Conservation (phyloP, 2,329 filamentous ascomycete species). For the Fusarium graminum region DNA sequence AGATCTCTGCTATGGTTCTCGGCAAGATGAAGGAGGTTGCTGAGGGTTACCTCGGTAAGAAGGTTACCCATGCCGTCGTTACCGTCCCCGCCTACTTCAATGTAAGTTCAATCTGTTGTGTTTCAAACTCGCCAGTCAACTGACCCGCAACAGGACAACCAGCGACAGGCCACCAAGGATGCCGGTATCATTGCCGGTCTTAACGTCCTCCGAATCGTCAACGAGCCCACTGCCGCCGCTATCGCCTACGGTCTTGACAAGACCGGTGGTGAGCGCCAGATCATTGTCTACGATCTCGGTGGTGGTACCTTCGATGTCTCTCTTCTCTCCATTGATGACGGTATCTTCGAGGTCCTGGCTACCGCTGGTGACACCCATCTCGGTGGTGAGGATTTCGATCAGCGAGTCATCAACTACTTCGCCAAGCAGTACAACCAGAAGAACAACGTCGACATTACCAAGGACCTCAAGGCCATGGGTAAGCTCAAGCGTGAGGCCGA, state of each 20-base stretch:
- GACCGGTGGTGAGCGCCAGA: conserved; percentile 85
- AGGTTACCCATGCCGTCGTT: conserved; percentile 88
- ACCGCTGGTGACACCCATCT: conserved; percentile 97
- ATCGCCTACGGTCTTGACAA: conserved; percentile 95
- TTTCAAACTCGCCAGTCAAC: not conserved
- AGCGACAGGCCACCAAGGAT: conserved; percentile 97
- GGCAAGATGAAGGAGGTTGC: conserved; percentile 89
- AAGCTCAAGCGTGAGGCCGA: conserved; percentile 99
- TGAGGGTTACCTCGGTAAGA: conserved; percentile 83
- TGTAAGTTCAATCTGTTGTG: conserved; percentile 51
- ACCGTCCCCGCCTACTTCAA: conserved; percentile 99
- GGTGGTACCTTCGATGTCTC: conserved; percentile 96
- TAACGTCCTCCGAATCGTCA: conserved; percentile 95
- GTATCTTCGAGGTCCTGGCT: conserved; percentile 93
- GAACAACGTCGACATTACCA: conserved; percentile 89
- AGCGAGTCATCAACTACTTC: conserved; percentile 96
- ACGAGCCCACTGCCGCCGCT: conserved; percentile 95
- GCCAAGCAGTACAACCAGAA: conserved; percentile 99
- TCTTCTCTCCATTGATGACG: conserved; percentile 89
- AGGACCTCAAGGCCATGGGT: conserved; percentile 97
- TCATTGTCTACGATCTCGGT: conserved; percentile 94
- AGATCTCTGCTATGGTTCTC: conserved; percentile 84
- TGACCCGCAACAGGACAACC: conserved; percentile 73
- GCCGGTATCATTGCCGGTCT: conserved; percentile 92
- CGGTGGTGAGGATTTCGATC: conserved; percentile 98